Evolutionary conservation across 768 basidiomycete species (phyloP).

Genomic region (Boletus reticuloceps): DNA sequence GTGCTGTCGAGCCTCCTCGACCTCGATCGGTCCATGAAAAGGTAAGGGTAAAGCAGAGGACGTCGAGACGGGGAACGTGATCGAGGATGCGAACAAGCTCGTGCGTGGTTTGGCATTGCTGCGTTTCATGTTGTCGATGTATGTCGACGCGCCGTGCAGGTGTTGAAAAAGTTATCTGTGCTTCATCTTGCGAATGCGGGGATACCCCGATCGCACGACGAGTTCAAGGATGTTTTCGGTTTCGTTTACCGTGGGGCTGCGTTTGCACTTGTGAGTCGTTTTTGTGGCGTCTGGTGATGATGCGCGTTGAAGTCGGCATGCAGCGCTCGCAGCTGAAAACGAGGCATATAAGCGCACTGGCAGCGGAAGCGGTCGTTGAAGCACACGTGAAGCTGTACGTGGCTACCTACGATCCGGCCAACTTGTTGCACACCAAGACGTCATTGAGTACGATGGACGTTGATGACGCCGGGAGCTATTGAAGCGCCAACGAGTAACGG

Average conservation of each 20-base stretch:
- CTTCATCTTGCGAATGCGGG: slow-evolving; percentile 32
- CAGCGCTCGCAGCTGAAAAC: slow-evolving; percentile 32
- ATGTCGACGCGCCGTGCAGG: slow-evolving; percentile 16
- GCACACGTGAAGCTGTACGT: slow-evolving; percentile 39
- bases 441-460: neutral
- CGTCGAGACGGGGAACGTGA: slow-evolving; percentile 22
- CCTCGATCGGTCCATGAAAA: slow-evolving; percentile 26
- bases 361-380: slow-evolving; percentile 33
- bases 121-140: neutral
- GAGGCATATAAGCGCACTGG: slow-evolving; percentile 19
- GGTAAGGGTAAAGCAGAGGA: slow-evolving; percentile 35
- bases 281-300: neutral
- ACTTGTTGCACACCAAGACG: neutral
- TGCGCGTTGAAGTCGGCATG: neutral
- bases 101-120: slow-evolving; percentile 35
- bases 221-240: slow-evolving; percentile 41
- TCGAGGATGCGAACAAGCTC: slow-evolving; percentile 62
- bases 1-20: slow-evolving; percentile 19
- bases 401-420: neutral
- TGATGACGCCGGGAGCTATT: slow-evolving; percentile 6
- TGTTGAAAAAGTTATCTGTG: slow-evolving; percentile 40
- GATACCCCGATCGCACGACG: slow-evolving; percentile 34
- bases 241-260: slow-evolving; percentile 39
- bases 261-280: slow-evolving; percentile 39
- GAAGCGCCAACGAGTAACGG: too few relatives aligned